A percentile compares a stretch with the other conserved stretches of the same genome.
phyloP scores from a whole-genome alignment of 768 basidiomycete genomes.

The Boletus insuetus region DNA sequence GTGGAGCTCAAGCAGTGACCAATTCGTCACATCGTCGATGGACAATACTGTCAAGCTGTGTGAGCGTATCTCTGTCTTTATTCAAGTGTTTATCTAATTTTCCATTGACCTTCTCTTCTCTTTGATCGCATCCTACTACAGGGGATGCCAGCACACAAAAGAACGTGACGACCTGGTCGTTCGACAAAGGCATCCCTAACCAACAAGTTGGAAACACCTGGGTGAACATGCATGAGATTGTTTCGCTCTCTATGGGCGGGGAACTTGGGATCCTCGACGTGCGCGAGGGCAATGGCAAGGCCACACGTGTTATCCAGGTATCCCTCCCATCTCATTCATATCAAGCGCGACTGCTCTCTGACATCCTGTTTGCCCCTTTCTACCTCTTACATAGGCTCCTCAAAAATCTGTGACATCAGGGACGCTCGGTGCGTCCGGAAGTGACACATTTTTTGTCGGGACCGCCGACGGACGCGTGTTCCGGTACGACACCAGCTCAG shows the following conservation, averaged over 20 bases:
- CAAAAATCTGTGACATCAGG: constrained; percentile 78
- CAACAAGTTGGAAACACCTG: constrained; percentile 93
- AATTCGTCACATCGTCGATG: constrained; percentile 76
- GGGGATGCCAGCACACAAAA: constrained; percentile 83
- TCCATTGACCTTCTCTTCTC: background rate
- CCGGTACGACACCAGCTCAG: constrained; percentile 48
- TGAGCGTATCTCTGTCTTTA: constrained; percentile 26
- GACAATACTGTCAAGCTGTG: constrained; percentile 89
- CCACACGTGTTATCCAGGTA: constrained; percentile 61
- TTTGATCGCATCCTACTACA: constrained; percentile 24
- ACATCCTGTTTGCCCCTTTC: background rate
- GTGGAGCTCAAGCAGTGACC: constrained; percentile 79
- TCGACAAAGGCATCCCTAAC: constrained; percentile 69
- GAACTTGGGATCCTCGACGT: constrained; percentile 81
- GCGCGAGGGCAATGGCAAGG: constrained; percentile 54
- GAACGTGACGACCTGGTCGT: constrained; percentile 60
- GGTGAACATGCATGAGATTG: constrained; percentile 65
- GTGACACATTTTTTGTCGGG: constrained; percentile 74
- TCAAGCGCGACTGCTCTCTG: background rate
- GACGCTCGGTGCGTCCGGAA: constrained; percentile 33
- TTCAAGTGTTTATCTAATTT: background rate
- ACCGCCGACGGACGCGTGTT: constrained; percentile 76
- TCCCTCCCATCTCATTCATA: constrained; percentile 13
- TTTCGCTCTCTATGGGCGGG: constrained; percentile 82
- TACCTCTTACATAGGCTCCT: constrained; percentile 52